Evolutionary conservation across 2,329 filamentous ascomycete genomes (phyloP).

Genomic region (Colletotrichum spinosum): DNA sequence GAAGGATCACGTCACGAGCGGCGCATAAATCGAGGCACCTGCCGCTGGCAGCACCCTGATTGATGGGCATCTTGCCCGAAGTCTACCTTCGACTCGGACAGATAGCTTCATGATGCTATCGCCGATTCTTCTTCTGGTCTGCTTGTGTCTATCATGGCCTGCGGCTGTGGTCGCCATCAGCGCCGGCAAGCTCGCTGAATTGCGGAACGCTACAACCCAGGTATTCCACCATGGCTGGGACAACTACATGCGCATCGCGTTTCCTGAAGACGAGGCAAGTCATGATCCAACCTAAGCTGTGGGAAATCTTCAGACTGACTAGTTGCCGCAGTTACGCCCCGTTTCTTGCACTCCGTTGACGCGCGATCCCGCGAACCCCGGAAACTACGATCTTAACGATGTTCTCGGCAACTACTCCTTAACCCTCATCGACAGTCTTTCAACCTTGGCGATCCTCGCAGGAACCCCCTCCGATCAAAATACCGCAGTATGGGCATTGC

Average conservation of each 20-base stretch:
- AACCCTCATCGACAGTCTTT: conserved; percentile 94
- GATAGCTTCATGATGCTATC: conserved; percentile 40
- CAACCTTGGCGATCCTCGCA: conserved; percentile 91
- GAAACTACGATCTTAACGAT: conserved; percentile 90
- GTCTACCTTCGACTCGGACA: conserved; percentile 7
- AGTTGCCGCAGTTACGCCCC: conserved; percentile 74
- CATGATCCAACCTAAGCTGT: conserved; percentile 26
- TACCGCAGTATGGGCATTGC: conserved; percentile 71
- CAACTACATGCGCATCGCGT: conserved; percentile 94
- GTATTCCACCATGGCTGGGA: conserved; percentile 98
- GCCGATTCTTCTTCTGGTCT: conserved; percentile 39
- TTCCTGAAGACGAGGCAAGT: conserved; percentile 88
- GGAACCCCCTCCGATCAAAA: conserved; percentile 72
- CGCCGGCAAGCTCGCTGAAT: conserved; percentile 63
- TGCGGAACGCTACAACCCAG: conserved; percentile 72
- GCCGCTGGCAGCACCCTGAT: conserved; percentile 31
- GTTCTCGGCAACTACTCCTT: conserved; percentile 97
- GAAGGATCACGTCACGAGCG: conserved; percentile 22
- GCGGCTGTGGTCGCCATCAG: conserved; percentile 61
- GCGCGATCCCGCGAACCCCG: conserved; percentile 82
- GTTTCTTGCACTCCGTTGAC: conserved; percentile 86
- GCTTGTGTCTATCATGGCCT: conserved; percentile 52
- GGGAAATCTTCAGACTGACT: conserved; percentile 22
- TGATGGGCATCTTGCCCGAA: conserved; percentile 39
- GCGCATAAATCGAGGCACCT: conserved; percentile 37